phyloP scores from a whole-genome alignment of 176 grass and related monocot genomes.

The Phoenix roebelenii region DNA sequence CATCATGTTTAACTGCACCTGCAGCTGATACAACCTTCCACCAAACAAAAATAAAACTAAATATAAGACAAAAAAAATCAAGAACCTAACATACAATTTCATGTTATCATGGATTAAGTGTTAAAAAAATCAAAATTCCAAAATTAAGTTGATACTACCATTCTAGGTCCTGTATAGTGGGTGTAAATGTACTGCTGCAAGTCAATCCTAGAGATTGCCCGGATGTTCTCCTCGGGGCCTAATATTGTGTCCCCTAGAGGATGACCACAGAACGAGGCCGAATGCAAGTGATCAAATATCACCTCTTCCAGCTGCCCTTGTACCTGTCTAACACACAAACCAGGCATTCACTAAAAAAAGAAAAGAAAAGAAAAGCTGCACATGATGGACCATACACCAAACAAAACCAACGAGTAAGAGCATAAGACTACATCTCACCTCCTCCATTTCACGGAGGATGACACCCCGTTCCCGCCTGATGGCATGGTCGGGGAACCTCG shows the following conservation, averaged over 20 bases:
- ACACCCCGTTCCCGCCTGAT: conserved; percentile 74
- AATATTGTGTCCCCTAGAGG: conserved; percentile 90
- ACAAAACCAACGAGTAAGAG: conserved; percentile 1
- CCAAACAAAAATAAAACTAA: conserved; percentile 2
- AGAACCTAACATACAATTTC: too few relatives aligned
- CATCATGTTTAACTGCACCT: conserved; percentile 73
- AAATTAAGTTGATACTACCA: conserved; percentile 27
- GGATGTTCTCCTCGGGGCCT: conserved; percentile 87
- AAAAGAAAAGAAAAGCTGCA: conserved; percentile 5
- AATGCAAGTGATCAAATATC: conserved; percentile 96
- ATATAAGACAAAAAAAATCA: too few relatives aligned
- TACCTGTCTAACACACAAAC: conserved; percentile 59
- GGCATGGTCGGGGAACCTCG: conserved; percentile 57
- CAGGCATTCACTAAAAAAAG: conserved; percentile 15
- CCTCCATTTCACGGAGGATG: conserved; percentile 97
- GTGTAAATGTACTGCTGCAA: conserved; percentile 78
- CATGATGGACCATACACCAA: neutral
- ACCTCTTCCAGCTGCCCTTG: conserved; percentile 91
- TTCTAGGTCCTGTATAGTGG: conserved; percentile 87
- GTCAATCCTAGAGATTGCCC: conserved; percentile 51
- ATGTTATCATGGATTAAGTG: too few relatives aligned
- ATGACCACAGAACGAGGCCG: conserved; percentile 73
- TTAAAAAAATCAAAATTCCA: too few relatives aligned
- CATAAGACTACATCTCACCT: conserved; percentile 37
- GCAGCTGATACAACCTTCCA: conserved; percentile 88